These are phyloP conservation scores for Crithidia sp. DNA, from an alignment of 208 protist genomes.

Conservation along the genomic window DNA sequence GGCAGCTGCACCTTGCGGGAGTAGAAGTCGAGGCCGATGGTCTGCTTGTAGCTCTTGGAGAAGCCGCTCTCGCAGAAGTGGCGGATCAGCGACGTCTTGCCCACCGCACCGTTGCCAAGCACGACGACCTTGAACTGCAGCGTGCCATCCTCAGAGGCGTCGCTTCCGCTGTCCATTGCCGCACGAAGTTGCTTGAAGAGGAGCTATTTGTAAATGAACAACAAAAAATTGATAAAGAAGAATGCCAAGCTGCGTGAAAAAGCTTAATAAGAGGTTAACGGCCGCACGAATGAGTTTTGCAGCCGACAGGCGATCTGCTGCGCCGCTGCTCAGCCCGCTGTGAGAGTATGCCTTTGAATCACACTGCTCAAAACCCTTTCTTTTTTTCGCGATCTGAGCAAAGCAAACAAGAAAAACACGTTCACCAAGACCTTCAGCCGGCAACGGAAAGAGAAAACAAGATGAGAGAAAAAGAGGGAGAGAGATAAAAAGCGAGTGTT, in stretches of 20 bases:
- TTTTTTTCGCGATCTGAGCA: too few species aligned
- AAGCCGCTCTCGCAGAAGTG: slow-evolving; percentile 91
- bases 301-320: too few species aligned
- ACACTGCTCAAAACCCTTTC: too few species aligned
- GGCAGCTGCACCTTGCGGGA: slow-evolving; percentile 89
- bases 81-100: slow-evolving; percentile 93
- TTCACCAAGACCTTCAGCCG: background rate
- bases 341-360: too few species aligned
- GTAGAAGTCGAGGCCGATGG: slow-evolving; percentile 96
- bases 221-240: background rate
- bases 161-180: slow-evolving; percentile 80
- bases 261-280: too few species aligned
- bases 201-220: background rate
- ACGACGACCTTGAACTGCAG: slow-evolving; percentile 77
- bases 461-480: background rate
- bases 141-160: slow-evolving; percentile 44
- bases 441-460: background rate
- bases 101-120: slow-evolving; percentile 87
- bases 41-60: slow-evolving; percentile 93
- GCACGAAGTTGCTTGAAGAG: background rate
- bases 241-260: too few species aligned
- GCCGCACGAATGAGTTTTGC: too few species aligned
- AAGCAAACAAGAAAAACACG: background rate
- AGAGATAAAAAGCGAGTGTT: slow-evolving; percentile 1
- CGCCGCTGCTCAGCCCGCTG: too few species aligned